A percentile compares a stretch with the other conserved stretches of the same genome.
Conservation (phyloP, 2,329 filamentous ascomycete species). For the Rhytidhysteron rufulum region DNA sequence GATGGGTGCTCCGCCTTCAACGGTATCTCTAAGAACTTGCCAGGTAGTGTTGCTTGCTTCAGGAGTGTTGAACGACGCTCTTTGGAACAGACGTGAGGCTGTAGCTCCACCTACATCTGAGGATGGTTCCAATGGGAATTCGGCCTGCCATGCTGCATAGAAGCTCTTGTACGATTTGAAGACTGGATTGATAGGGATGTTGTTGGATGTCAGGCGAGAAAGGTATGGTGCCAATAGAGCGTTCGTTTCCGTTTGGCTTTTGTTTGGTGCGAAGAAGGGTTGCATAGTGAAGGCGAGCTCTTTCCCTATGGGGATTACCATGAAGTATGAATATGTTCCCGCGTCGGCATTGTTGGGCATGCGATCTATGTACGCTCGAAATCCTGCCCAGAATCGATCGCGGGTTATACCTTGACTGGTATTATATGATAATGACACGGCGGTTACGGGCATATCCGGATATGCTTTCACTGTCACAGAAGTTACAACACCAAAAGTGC, state of each 20-base stretch:
- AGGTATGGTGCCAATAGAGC: conserved; percentile 13
- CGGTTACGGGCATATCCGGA: conserved; percentile 20
- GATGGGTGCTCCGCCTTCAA: conserved; percentile 20
- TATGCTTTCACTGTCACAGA: conserved; percentile 22
- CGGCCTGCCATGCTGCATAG: conserved; percentile 25
- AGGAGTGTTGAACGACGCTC: conserved; percentile 23
- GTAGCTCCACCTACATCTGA: conserved; percentile 10
- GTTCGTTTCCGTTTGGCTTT: conserved; percentile 11
- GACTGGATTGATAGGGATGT: conserved; percentile 26
- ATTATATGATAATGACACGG: conserved; percentile 27
- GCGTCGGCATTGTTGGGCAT: conserved; percentile 11
- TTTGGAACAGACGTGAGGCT: conserved; percentile 20
- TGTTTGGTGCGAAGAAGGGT: conserved; percentile 21
- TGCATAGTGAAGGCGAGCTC: conserved; percentile 14
- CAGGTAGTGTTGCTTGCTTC: conserved; percentile 22
- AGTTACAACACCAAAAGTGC: conserved; percentile 24
- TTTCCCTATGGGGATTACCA: conserved; percentile 10
- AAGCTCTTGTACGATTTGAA: conserved; percentile 23
- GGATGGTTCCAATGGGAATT: conserved; percentile 19
- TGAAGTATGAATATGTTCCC: conserved; percentile 17
- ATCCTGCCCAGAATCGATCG: conserved; percentile 26
- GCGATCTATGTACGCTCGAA: conserved; percentile 13
- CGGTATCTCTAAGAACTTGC: conserved; percentile 13
- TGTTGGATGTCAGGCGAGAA: conserved; percentile 12
- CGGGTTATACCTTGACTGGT: conserved; percentile 20